These are phyloP conservation scores for Eucalyptus albens DNA, from an alignment of 345 rosid species.

Conservation along the genomic window DNA sequence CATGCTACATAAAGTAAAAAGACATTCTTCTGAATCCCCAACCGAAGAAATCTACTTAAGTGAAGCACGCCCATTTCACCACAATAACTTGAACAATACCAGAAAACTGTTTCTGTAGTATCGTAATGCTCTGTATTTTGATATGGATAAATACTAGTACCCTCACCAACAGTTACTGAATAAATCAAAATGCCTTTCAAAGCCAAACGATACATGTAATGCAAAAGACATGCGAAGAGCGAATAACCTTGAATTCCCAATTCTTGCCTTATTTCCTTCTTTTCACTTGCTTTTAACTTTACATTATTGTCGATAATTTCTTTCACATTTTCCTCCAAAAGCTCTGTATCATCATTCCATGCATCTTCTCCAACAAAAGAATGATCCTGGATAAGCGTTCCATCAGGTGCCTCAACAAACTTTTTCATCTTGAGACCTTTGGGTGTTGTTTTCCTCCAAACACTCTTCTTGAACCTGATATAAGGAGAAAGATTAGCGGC, in stretches of 20 bases:
- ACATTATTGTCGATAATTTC: conserved; percentile 39
- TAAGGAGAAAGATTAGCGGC: neutral
- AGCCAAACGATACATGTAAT: neutral
- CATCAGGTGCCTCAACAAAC: conserved; percentile 66
- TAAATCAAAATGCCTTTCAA: neutral
- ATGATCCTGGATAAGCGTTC: conserved; percentile 66
- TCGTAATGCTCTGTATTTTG: neutral
- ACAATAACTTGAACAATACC: neutral
- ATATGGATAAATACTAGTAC: neutral
- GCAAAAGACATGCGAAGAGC: neutral
- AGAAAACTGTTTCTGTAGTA: neutral
- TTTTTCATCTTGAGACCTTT: conserved; percentile 87
- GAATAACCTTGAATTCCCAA: conserved; percentile 56
- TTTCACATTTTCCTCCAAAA: conserved; percentile 38
- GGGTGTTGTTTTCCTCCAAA: conserved; percentile 81
- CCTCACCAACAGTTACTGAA: neutral
- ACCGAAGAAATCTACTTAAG: neutral
- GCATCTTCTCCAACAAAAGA: conserved; percentile 92
- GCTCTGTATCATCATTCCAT: conserved; percentile 64
- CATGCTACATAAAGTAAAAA: neutral
- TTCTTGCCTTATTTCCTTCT: conserved; percentile 52
- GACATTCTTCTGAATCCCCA: neutral
- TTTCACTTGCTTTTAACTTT: conserved; percentile 45
- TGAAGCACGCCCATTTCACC: neutral
- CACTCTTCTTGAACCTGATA: conserved; percentile 70